Percentiles rank a stretch among this genome's conserved stretches.
Conservation (phyloP, 345 rosid species). For the Laguncularia racemosa region DNA sequence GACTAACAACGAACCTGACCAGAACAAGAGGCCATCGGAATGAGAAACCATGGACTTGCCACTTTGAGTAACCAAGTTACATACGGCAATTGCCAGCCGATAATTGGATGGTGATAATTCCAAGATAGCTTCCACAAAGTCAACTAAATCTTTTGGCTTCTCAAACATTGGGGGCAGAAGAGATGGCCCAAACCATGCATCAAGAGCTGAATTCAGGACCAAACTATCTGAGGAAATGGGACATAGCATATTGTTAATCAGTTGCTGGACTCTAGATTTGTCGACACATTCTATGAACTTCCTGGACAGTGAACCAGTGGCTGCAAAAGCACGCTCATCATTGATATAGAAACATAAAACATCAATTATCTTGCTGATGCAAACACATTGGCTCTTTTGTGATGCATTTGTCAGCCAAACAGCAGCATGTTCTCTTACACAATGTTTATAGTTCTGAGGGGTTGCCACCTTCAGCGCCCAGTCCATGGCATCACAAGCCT, state of each 20-base stretch:
- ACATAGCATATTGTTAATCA: constrained; percentile 41
- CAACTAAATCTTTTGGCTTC: constrained; percentile 56
- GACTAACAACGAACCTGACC: constrained; percentile 59
- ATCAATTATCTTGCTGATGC: constrained; percentile 32
- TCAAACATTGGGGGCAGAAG: constrained; percentile 51
- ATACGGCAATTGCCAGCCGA: constrained; percentile 53
- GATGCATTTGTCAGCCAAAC: constrained; percentile 34
- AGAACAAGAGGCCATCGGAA: constrained; percentile 45
- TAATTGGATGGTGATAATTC: constrained; percentile 63
- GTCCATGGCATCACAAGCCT: constrained; percentile 47
- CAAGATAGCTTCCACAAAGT: constrained; percentile 71
- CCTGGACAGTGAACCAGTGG: constrained; percentile 53
- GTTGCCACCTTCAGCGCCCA: constrained; percentile 44
- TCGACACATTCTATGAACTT: constrained; percentile 44
- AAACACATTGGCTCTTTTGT: constrained; percentile 23
- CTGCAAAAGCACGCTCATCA: constrained; percentile 32
- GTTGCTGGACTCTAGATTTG: constrained; percentile 55
- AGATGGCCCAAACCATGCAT: constrained; percentile 67
- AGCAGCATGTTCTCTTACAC: constrained; percentile 67
- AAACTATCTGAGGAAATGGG: constrained; percentile 46
- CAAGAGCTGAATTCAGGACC: constrained; percentile 59
- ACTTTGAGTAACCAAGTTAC: constrained; percentile 35
- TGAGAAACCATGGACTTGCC: constrained; percentile 9
- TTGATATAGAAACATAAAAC: constrained; percentile 49
- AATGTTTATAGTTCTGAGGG: constrained; percentile 38